A percentile compares a stretch with the other conserved stretches of the same genome.
These are phyloP conservation scores for Alternaria triticimaculans DNA, from an alignment of 2,329 filamentous ascomycete species.

Conservation along the genomic window DNA sequence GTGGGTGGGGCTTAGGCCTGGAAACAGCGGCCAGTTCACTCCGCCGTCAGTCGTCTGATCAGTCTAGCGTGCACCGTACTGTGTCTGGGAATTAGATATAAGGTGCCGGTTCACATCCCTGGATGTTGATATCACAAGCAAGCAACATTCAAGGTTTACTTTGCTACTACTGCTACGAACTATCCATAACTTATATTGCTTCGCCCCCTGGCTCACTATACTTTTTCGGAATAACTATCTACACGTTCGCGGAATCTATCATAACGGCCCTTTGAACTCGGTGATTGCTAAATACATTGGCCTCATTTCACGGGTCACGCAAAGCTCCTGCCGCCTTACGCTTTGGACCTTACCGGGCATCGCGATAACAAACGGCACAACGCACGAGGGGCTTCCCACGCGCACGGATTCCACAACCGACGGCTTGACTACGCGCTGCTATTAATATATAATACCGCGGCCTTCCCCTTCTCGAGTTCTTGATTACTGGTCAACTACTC, in stretches of 20 bases:
- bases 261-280: not conserved
- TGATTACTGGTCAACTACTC: not conserved
- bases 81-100: conserved; percentile 2
- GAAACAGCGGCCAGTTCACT: conserved; percentile 1
- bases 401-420: not conserved
- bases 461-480: not conserved
- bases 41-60: conserved; percentile 1
- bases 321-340: not conserved
- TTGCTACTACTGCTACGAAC: not conserved
- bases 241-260: not conserved
- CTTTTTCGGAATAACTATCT: not conserved
- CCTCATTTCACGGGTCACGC: not conserved
- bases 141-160: not conserved
- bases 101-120: not conserved
- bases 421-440: not conserved
- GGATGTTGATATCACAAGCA: not conserved
- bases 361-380: not conserved
- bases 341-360: not conserved
- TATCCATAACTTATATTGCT: not conserved
- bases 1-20: not conserved
- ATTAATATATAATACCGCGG: not conserved
- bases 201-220: not conserved
- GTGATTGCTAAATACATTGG: not conserved
- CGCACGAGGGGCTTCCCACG: not conserved
- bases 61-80: conserved; percentile 2